Conservation (phyloP, 345 rosid species). For the Lepidium didymum region DNA sequence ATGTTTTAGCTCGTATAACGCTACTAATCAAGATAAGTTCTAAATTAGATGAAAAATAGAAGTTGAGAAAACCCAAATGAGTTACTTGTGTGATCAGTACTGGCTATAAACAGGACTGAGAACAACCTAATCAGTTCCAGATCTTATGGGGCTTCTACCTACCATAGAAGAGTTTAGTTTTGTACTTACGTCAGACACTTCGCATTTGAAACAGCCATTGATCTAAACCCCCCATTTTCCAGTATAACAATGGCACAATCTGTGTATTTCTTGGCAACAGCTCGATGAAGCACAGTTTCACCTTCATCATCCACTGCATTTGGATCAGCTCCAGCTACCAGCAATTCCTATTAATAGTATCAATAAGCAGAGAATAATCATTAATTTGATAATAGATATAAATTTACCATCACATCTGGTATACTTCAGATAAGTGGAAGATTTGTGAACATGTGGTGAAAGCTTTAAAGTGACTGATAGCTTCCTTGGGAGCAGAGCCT, state of each 20-base stretch:
- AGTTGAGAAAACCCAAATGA: not conserved
- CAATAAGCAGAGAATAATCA: conserved; percentile 1
- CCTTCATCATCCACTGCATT: conserved; percentile 98
- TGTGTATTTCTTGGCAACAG: conserved; percentile 78
- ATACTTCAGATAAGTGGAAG: not conserved
- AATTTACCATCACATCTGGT: not conserved
- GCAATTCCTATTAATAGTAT: conserved; percentile 57
- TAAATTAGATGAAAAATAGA: not conserved
- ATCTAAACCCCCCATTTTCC: conserved; percentile 85
- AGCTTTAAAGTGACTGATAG: conserved; percentile 7
- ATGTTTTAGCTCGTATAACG: not conserved
- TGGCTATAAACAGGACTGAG: not conserved
- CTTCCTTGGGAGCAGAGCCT: conserved; percentile 26
- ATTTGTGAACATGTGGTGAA: not conserved
- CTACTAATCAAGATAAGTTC: not conserved
- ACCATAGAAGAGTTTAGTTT: conserved; percentile 1
- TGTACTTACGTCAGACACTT: conserved; percentile 71
- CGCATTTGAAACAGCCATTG: conserved; percentile 76
- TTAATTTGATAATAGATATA: not conserved
- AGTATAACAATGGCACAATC: conserved; percentile 88
- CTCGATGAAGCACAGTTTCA: conserved; percentile 92
- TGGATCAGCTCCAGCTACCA: conserved; percentile 97
- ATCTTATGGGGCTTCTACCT: not conserved
- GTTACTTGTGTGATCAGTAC: not conserved
- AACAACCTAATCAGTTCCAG: not conserved